Conservation (phyloP, 768 basidiomycete genomes). For the Plicaturopsis crispa region DNA sequence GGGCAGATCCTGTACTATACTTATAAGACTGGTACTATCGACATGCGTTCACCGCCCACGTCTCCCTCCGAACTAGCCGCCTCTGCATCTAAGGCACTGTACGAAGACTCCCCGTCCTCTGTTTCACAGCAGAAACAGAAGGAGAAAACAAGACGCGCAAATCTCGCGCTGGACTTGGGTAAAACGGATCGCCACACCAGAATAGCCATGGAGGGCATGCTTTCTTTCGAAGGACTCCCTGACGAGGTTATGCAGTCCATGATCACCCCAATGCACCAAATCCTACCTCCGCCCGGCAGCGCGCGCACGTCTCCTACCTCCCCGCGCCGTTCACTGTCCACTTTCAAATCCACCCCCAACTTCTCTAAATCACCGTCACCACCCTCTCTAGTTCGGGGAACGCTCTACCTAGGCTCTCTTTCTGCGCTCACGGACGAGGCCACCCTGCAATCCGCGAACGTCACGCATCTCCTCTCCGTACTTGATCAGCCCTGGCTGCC, state of each 20-base stretch:
- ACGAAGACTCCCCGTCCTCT: no score
- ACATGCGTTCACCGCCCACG: no score
- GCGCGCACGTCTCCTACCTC: constrained; percentile 14
- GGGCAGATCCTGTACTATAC: no score
- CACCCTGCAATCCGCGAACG: constrained; percentile 39
- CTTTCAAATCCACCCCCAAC: constrained; percentile 9
- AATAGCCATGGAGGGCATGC: no score
- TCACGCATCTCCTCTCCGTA: constrained; percentile 59
- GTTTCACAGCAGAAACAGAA: no score
- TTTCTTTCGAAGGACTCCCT: constrained; percentile 69
- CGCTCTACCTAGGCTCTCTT: constrained; percentile 65
- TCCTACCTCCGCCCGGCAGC: constrained; percentile 36
- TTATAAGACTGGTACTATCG: no score
- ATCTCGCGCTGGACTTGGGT: no score
- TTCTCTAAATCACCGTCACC: constrained; percentile 4
- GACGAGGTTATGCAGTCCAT: constrained; percentile 76
- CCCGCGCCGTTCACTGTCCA: constrained; percentile 11
- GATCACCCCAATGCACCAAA: constrained; percentile 80
- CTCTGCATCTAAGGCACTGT: no score
- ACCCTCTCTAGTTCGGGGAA: constrained; percentile 26
- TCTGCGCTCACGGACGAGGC: constrained; percentile 50
- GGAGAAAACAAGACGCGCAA: no score
- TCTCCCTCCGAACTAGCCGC: no score
- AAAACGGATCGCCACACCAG: no score
- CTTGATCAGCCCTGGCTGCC: constrained; percentile 63